Evolutionary conservation across 495 filamentous ascomycete genomes (phyloP), one percentile per base, ranked within the genome.

Genomic region (Penicillium waksmanii): DNA sequence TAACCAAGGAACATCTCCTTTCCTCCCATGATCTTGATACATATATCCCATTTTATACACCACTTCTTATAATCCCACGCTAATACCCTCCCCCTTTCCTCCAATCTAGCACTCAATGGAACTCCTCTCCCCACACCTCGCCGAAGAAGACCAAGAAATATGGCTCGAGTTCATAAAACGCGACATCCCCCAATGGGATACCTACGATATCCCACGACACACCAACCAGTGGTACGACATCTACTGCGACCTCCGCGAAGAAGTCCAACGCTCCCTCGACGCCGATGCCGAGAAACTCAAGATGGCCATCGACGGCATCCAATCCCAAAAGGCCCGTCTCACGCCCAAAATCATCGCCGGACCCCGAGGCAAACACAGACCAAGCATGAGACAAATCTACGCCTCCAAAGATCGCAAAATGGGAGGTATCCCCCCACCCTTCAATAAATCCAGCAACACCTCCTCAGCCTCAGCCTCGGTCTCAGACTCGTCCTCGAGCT

Each of bases 151-250:
- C 58, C 76, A 70, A 33, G 88, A 91, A 63, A 69, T 91, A 46
- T 93, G 89, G 89, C 63, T 78, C 3, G 75, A 80, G 11, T 84
- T 92, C 68, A 89, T 93, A 67, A 84, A 81, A 43, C 81, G 85
- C 27, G 86, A 91, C 63, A 84, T 91, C 55, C 85, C 84, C 3
- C 71, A 78, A 42, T 89, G 84, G 82, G 69, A 85, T 8, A 66
- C 84, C 63, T 80, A 80, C 51, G 78, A 82, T 31, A 55, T 83
- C 18, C 89, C 87, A 12, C 73, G 78, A 47, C 73, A 86, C 53
- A 77, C 84, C 0, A 71, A 77, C 12, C 81, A 79, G 42, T 91
- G 88, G 87, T 84, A 84, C 56, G 82, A 87, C 40, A 69, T 89
- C 10, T 92, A 93, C 69, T 72, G 72, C 59, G 78, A 81, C 51